Percentiles rank a stretch among this genome's conserved stretches.
Evolutionary conservation across 257 asterid species (phyloP).

Genomic region (Capsicum pubescens): DNA sequence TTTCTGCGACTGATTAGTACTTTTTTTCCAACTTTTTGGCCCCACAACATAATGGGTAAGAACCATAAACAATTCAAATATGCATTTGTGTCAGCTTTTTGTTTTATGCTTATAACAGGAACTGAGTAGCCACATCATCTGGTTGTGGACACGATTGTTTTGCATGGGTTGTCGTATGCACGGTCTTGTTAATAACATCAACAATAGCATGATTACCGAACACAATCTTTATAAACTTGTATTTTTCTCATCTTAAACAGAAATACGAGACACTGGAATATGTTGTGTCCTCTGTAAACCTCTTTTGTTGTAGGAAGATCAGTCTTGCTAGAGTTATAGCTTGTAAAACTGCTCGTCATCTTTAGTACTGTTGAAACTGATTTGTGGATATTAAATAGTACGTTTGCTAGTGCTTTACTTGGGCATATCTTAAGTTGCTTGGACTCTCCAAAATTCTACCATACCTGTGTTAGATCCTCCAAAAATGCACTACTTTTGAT

Average conservation of each 20-base stretch:
- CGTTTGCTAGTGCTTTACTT: too few species aligned
- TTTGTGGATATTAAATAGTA: too few species aligned
- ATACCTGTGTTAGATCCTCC: too few species aligned
- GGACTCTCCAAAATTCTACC: too few species aligned
- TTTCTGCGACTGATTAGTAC: constrained; percentile 45
- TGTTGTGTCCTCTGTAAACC: constrained; percentile 1
- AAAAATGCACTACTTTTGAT: too few species aligned
- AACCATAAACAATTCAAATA: constrained; percentile 13
- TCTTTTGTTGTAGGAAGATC: background rate
- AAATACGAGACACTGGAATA: too few species aligned
- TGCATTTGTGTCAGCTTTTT: background rate
- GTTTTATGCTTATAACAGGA: background rate
- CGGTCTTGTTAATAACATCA: background rate
- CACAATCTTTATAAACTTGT: background rate
- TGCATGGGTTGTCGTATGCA: too few species aligned
- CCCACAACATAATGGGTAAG: constrained; percentile 25
- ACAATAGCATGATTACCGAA: background rate
- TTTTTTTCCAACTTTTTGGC: constrained; percentile 38
- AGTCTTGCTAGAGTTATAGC: background rate
- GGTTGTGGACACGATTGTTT: constrained; percentile 11
- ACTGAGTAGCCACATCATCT: background rate
- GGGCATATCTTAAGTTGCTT: too few species aligned
- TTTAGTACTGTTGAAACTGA: too few species aligned
- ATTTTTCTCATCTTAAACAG: too few species aligned
- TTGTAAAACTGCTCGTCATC: background rate